Evolutionary conservation across 2,329 filamentous ascomycete species (phyloP).

Genomic region (Alternaria burnsii): DNA sequence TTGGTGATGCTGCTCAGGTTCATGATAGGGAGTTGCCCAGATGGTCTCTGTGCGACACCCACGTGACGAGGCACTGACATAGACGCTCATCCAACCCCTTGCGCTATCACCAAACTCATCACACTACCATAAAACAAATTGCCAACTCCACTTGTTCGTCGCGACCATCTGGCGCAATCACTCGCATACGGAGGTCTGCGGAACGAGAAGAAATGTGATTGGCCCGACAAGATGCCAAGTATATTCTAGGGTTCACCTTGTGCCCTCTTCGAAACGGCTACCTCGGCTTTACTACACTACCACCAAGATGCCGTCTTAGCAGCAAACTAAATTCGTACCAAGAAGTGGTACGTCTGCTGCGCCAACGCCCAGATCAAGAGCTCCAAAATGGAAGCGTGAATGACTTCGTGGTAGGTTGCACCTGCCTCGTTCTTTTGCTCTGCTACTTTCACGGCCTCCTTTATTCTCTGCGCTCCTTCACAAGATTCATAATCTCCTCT

Average conservation of each 20-base stretch:
- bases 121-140: conserved; percentile 1
- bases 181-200: neutral
- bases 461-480: neutral
- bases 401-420: conserved; percentile 6
- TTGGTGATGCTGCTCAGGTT: neutral
- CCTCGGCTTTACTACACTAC: conserved; percentile 7
- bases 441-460: neutral
- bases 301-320: conserved; percentile 9
- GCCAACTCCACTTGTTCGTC: conserved; percentile 1
- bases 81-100: conserved; percentile 1
- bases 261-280: conserved; percentile 6
- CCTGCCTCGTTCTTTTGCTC: neutral
- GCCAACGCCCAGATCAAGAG: neutral
- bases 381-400: neutral
- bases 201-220: neutral
- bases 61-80: neutral
- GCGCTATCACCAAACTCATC: neutral
- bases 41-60: neutral
- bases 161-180: neutral
- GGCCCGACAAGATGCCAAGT: neutral
- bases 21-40: neutral
- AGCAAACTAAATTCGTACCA: conserved; percentile 8
- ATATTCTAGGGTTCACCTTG: conserved; percentile 1
- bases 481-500: neutral
- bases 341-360: conserved; percentile 2